Percentiles rank a stretch among this genome's conserved stretches.
Evolutionary conservation across 208 protist species (phyloP).

Genomic region (Trichomonas tenax): DNA sequence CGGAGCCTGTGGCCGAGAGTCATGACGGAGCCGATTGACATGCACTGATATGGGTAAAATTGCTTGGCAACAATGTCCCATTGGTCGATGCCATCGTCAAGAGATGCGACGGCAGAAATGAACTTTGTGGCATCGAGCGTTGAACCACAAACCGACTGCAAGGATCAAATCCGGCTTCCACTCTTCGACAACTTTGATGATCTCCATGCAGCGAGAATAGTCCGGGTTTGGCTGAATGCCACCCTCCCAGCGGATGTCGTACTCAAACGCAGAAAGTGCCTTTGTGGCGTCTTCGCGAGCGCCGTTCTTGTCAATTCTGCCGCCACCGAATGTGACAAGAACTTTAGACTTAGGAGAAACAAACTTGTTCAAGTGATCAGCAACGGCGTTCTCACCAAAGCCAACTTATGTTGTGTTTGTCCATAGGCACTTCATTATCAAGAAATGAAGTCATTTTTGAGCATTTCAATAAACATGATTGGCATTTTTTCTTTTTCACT

Average conservation of each 20-base stretch:
- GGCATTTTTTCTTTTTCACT: no score
- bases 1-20: background rate
- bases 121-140: background rate
- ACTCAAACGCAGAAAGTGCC: background rate
- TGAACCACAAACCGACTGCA: background rate
- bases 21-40: background rate
- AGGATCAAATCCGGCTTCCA: background rate
- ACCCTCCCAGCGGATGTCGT: background rate
- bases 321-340: background rate
- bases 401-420: background rate
- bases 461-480: no score
- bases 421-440: background rate
- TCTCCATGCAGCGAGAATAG: background rate
- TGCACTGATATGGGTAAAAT: background rate
- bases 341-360: background rate
- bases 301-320: background rate
- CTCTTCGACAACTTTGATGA: background rate
- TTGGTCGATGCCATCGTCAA: background rate
- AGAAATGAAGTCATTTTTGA: no score
- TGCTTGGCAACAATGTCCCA: background rate
- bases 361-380: background rate
- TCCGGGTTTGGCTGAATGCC: background rate
- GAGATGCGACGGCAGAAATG: background rate
- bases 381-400: background rate
- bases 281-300: background rate